Conservation (phyloP, 202 grass and related monocot species). For the Panicum hallii region DNA sequence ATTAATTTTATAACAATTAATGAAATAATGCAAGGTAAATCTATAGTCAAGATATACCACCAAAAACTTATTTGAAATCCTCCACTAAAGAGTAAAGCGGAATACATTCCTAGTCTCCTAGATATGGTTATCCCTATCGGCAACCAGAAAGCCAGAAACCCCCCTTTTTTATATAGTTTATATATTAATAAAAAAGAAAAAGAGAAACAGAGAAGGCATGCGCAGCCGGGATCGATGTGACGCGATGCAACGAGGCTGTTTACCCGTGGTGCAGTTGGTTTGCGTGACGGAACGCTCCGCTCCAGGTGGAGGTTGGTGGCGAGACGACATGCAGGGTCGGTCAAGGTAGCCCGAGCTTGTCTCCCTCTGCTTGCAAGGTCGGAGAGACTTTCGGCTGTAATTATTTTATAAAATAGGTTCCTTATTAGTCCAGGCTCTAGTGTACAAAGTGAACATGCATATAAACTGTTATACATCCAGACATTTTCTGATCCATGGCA, state of each 20-base stretch:
- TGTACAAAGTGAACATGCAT: too few species aligned
- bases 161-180: too few species aligned
- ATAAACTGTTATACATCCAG: too few species aligned
- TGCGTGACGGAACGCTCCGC: background rate
- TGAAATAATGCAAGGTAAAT: background rate
- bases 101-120: background rate
- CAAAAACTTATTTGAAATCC: too few species aligned
- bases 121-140: background rate
- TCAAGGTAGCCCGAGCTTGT: too few species aligned
- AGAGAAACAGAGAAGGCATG: background rate
- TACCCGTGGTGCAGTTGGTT: background rate
- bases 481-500: too few species aligned
- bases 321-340: background rate
- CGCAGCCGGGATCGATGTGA: background rate
- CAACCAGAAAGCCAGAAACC: background rate
- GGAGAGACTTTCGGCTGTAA: too few species aligned
- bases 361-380: background rate
- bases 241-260: conserved; percentile 7
- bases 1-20: background rate
- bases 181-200: background rate
- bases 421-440: too few species aligned
- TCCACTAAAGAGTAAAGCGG: too few species aligned
- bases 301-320: background rate
- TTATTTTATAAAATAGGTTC: too few species aligned
- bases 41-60: background rate